These are phyloP conservation scores for Suillus decipiens DNA, from an alignment of 768 basidiomycete species.

Conservation along the genomic window DNA sequence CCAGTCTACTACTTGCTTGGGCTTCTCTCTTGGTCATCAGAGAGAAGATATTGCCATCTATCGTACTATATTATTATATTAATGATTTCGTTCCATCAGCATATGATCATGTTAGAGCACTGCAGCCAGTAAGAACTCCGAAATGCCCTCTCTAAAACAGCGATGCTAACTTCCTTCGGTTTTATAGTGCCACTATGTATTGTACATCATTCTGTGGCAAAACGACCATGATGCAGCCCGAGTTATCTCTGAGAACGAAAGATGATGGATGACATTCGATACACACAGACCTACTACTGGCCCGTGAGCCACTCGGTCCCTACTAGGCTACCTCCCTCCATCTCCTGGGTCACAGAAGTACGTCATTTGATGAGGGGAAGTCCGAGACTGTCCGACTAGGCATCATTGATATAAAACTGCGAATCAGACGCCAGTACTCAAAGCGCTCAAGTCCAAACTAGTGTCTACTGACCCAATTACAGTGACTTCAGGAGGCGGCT, in stretches of 20 bases:
- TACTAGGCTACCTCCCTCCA: neutral
- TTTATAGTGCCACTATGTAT: neutral
- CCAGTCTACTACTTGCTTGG: no score
- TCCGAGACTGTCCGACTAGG: neutral
- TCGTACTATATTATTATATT: no score
- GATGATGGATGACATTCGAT: neutral
- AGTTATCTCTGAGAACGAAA: neutral
- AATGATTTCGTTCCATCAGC: no score
- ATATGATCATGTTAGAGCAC: no score
- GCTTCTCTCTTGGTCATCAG: no score
- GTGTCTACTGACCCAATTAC: neutral
- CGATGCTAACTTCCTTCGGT: neutral
- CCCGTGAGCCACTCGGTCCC: no score
- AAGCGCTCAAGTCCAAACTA: neutral
- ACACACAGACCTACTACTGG: no score
- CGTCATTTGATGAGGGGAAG: neutral
- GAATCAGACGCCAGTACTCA: neutral
- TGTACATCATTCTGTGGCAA: neutral
- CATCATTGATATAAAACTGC: neutral
- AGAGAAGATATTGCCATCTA: no score
- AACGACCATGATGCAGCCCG: neutral
- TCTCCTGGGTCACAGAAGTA: neutral
- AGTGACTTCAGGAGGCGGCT: no score
- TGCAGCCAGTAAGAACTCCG: no score
- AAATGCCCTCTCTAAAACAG: no score